phyloP scores from a whole-genome alignment of 208 protist species.

The Wallacemonas sp. region DNA sequence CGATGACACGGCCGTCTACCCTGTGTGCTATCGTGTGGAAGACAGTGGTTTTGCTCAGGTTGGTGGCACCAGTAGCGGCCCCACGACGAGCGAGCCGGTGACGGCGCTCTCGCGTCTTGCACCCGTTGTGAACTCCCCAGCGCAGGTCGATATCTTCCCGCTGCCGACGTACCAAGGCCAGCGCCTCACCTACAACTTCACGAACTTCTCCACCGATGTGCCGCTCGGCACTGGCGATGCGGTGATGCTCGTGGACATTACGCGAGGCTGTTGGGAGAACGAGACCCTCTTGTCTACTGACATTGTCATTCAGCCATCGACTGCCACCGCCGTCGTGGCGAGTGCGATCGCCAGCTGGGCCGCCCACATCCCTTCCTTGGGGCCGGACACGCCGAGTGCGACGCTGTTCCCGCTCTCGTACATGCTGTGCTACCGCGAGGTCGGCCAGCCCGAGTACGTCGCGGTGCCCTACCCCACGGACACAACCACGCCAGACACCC shows the following conservation, averaged over 20 bases:
- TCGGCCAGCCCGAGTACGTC: constrained; percentile 75
- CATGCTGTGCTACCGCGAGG: constrained; percentile 78
- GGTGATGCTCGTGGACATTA: constrained; percentile 66
- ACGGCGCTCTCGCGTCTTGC: constrained; percentile 22
- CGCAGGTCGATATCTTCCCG: constrained; percentile 29
- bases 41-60: constrained; percentile 83
- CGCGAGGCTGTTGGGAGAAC: constrained; percentile 79
- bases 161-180: constrained; percentile 71
- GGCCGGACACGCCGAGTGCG: constrained; percentile 47
- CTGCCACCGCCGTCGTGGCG: constrained; percentile 20
- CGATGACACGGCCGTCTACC: constrained; percentile 37
- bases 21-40: constrained; percentile 75
- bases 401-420: constrained; percentile 68
- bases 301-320: constrained; percentile 40
- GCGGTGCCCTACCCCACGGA: constrained; percentile 49
- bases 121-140: constrained; percentile 49
- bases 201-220: constrained; percentile 26
- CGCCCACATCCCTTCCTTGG: constrained; percentile 80
- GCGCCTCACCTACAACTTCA: constrained; percentile 64
- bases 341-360: constrained; percentile 35
- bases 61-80: constrained; percentile 7
- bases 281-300: constrained; percentile 15
- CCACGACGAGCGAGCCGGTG: not conserved
- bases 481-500: constrained; percentile 14
- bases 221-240: constrained; percentile 37